Evolutionary conservation across 2,329 filamentous ascomycete genomes (phyloP), one percentile per base, ranked within the genome.

Genomic region (Trichoderma asperellum): DNA sequence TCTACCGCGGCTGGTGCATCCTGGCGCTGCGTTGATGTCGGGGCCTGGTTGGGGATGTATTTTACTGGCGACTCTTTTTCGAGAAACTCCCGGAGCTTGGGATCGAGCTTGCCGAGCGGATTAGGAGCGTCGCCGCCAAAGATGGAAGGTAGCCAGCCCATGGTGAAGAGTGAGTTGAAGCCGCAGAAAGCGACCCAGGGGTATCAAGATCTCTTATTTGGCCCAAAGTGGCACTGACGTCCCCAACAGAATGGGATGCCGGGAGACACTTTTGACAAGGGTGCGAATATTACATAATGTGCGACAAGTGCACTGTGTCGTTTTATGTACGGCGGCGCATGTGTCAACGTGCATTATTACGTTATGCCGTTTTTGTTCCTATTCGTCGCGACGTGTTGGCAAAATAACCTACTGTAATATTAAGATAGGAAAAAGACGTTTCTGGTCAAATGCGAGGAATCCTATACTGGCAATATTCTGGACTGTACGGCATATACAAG

Each of bases 51-150:
- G 71, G 75, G 70, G 70, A 77, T 78, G 83, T 91, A 91, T 81
- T 92, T 92, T 74, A 91, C 83, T 37, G 93, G 91, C 32, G 92
- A 91, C 83, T 97, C 92, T 80, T 91, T 89, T 77, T 94, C 86
- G 76, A 97, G 89, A 79, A 94, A 97, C 73, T 95, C 91, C 76
- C 91, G 91, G 68, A 97, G 87, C 72, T 90, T 89, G 49, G 93
- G 92, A 77, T 97, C 93, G 75, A 97, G 89, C 74, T 92, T 90
- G 74, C 86, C 85, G 73, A 93, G 85, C 29, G 92, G 89, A 74
- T 78, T 78, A 72, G 80, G 81, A 71, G 78, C 82, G 66, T 80
- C 79, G 73, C 84, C 81, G 74, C 85, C 78, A 72, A 87, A 85
- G 70, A 88, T 81, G 70, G 83, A 84, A 72, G 85, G 83, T 74